Percentiles rank a stretch among this genome's conserved stretches.
phyloP scores from a whole-genome alignment of 768 basidiomycete species.

The Collybia mongolica region DNA sequence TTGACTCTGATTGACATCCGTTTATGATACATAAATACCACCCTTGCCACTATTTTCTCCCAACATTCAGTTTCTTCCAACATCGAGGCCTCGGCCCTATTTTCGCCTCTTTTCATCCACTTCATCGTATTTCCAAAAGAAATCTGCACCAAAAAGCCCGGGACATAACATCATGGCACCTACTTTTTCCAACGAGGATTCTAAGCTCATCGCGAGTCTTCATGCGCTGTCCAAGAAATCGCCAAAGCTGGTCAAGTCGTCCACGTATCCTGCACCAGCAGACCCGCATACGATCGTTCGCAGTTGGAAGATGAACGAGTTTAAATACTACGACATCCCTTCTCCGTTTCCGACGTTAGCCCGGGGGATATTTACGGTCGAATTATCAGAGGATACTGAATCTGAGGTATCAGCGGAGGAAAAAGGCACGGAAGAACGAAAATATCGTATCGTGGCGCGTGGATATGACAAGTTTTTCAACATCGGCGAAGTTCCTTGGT shows the following conservation, averaged over 20 bases:
- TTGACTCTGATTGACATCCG: no score
- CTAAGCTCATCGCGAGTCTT: constrained; percentile 58
- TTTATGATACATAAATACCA: background rate
- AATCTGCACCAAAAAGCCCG: background rate
- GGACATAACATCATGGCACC: constrained; percentile 11
- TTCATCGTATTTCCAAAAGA: background rate
- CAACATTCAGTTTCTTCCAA: constrained; percentile 15
- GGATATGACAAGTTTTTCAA: constrained; percentile 99
- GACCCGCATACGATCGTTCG: constrained; percentile 54
- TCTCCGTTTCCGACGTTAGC: constrained; percentile 96
- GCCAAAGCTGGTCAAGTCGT: constrained; percentile 66
- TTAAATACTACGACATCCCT: constrained; percentile 87
- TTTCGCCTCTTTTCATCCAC: constrained; percentile 9
- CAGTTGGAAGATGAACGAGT: constrained; percentile 99
- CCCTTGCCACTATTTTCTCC: background rate
- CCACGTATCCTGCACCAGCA: constrained; percentile 54
- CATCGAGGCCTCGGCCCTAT: constrained; percentile 12
- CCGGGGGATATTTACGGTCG: constrained; percentile 79
- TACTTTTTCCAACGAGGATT: constrained; percentile 36
- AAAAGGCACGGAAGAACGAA: constrained; percentile 18
- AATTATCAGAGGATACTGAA: constrained; percentile 25
- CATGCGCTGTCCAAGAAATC: constrained; percentile 48
- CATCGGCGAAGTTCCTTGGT: constrained; percentile 95
- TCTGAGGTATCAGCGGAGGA: constrained; percentile 14
- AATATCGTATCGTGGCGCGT: constrained; percentile 71